Evolutionary conservation across 2,329 filamentous ascomycete genomes (phyloP).

Genomic region (Phoma sp.): DNA sequence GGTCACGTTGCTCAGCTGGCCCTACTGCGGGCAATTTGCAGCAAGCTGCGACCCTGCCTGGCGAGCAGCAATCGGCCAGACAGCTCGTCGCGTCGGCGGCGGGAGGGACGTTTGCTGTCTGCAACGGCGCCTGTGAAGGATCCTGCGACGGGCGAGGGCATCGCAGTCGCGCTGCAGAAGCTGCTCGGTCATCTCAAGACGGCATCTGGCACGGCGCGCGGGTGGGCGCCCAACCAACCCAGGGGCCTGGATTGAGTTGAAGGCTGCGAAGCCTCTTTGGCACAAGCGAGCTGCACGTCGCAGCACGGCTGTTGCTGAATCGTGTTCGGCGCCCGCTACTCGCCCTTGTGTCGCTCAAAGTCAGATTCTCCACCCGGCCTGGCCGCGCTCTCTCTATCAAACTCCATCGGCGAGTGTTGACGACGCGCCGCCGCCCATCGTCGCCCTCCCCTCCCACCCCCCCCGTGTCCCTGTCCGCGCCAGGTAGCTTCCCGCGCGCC

Average conservation of each 20-base stretch:
- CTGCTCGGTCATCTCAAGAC: conserved; percentile 22
- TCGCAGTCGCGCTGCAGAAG: conserved; percentile 23
- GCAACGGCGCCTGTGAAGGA: conserved; percentile 24
- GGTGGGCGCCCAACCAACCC: conserved; percentile 23
- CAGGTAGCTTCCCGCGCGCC: conserved; percentile 8
- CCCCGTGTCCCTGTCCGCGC: conserved; percentile 6
- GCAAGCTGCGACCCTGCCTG: background rate
- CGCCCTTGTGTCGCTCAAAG: conserved; percentile 29
- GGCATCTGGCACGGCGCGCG: conserved; percentile 32
- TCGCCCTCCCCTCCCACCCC: conserved; percentile 2
- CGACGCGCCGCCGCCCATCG: background rate
- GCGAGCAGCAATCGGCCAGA: conserved; percentile 2
- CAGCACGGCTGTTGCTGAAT: conserved; percentile 23
- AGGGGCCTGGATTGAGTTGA: conserved; percentile 30
- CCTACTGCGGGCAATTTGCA: conserved; percentile 14
- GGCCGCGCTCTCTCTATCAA: conserved; percentile 13
- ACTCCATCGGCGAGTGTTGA: conserved; percentile 4
- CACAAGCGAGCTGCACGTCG: conserved; percentile 36
- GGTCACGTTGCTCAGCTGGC: conserved; percentile 25
- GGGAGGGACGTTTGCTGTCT: conserved; percentile 34
- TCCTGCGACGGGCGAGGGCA: conserved; percentile 13
- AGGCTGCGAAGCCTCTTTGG: conserved; percentile 16
- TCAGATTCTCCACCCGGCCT: conserved; percentile 11
- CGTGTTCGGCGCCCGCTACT: conserved; percentile 26
- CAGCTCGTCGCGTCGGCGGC: conserved; percentile 3